Conservation (phyloP, 2,329 filamentous ascomycete species). For the Lachnellula hyalina region DNA sequence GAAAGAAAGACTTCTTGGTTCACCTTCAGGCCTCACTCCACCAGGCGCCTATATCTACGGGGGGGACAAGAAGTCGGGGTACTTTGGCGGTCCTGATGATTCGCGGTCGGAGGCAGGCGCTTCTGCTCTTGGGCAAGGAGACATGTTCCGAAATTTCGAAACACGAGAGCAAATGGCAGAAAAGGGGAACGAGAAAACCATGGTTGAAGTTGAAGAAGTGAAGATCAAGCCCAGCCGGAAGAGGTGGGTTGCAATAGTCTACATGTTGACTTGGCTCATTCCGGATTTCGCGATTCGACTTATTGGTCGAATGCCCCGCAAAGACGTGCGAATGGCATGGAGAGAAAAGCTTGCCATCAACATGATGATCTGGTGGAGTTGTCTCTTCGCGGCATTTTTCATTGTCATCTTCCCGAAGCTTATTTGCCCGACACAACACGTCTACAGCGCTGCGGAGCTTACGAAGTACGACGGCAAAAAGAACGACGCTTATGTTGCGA, state of each 20-base stretch:
- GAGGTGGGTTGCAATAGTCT: conserved; percentile 84
- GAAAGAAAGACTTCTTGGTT: conserved; percentile 51
- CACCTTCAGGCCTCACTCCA: conserved; percentile 45
- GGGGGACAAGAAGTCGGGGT: conserved; percentile 72
- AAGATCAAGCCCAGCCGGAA: conserved; percentile 74
- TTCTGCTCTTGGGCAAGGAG: conserved; percentile 85
- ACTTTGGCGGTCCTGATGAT: conserved; percentile 74
- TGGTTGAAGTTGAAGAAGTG: conserved; percentile 85
- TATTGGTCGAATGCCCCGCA: conserved; percentile 80
- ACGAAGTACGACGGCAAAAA: conserved; percentile 67
- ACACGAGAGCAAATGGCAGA: conserved; percentile 93
- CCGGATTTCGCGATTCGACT: conserved; percentile 77
- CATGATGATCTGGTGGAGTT: conserved; percentile 89
- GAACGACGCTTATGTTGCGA: conserved; percentile 62
- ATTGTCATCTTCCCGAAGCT: conserved; percentile 81
- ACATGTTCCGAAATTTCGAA: conserved; percentile 98
- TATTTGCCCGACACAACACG: conserved; percentile 87
- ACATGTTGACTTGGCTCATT: conserved; percentile 76
- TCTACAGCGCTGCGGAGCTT: conserved; percentile 76
- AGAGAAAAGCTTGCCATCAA: conserved; percentile 98
- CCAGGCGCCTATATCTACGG: conserved; percentile 58
- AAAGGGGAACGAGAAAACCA: conserved; percentile 83
- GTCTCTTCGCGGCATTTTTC: conserved; percentile 75
- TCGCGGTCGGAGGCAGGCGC: conserved; percentile 84
- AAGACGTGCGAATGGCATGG: conserved; percentile 94